A percentile compares a stretch with the other conserved stretches of the same genome.
These are phyloP conservation scores for Sonneratia caseolaris DNA, from an alignment of 345 rosid species.

Conservation along the genomic window DNA sequence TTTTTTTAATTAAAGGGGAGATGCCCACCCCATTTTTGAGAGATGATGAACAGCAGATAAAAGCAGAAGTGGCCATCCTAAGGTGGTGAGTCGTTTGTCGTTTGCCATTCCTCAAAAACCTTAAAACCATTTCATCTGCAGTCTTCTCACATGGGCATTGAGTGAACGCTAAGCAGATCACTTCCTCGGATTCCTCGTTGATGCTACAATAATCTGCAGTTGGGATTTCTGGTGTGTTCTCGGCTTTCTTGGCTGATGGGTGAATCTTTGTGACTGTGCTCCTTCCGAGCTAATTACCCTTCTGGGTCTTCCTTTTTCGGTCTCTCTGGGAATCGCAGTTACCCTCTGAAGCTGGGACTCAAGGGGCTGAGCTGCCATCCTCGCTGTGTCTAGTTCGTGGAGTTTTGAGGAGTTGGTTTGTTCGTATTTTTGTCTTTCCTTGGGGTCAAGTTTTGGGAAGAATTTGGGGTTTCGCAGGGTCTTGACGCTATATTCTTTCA, in stretches of 20 bases:
- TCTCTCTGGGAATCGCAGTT: background rate
- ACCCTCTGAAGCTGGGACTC: background rate
- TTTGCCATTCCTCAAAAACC: too few relatives aligned
- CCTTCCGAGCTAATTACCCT: background rate
- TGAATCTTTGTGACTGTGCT: background rate
- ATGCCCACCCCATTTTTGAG: too few relatives aligned
- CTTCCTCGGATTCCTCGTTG: background rate
- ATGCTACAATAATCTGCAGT: background rate
- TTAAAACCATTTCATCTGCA: background rate
- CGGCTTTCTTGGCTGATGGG: background rate
- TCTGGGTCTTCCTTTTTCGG: background rate
- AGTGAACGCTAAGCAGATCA: background rate
- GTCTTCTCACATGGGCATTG: background rate
- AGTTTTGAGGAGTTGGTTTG: background rate
- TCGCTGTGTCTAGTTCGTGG: background rate
- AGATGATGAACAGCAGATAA: too few relatives aligned
- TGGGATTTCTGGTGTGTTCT: background rate
- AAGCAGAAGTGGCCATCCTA: too few relatives aligned
- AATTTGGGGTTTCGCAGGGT: background rate
- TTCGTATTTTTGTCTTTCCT: background rate
- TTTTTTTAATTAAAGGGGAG: too few relatives aligned
- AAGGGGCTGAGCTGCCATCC: background rate
- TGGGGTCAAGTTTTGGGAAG: background rate
- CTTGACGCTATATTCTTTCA: background rate
- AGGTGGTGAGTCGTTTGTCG: too few relatives aligned